Conservation (phyloP, 352 stramenopile species). For the Globisporangium radiosum region DNA sequence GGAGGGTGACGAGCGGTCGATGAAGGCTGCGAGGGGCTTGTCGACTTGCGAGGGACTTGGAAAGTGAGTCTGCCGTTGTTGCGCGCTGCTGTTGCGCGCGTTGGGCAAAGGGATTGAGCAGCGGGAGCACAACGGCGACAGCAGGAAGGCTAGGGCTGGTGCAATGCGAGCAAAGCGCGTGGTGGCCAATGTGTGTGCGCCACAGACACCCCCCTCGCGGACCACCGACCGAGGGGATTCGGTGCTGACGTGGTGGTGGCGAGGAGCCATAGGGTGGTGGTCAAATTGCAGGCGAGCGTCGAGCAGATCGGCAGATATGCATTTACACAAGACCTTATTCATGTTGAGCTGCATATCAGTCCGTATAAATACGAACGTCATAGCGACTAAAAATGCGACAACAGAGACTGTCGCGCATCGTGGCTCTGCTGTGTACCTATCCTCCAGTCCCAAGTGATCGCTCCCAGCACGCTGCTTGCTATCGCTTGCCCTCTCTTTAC, state of each 20-base stretch:
- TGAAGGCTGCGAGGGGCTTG: background rate
- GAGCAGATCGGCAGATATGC: background rate
- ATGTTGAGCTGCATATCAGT: too few relatives aligned
- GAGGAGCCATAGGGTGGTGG: constrained; percentile 9
- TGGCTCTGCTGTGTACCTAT: too few relatives aligned
- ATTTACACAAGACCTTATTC: background rate
- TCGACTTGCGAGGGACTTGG: constrained; percentile 8
- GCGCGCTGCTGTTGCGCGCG: background rate
- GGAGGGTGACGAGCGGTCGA: background rate
- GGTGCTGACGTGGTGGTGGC: constrained; percentile 14
- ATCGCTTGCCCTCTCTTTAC: too few relatives aligned
- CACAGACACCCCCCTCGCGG: background rate
- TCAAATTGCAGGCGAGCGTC: background rate
- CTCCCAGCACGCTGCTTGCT: too few relatives aligned
- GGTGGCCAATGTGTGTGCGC: background rate
- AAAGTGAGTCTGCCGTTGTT: constrained; percentile 7
- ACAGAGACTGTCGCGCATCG: too few relatives aligned
- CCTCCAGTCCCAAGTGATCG: too few relatives aligned
- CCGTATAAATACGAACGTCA: too few relatives aligned
- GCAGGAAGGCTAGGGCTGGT: background rate
- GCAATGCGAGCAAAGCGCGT: background rate
- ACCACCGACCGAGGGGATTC: background rate
- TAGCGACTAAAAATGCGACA: too few relatives aligned
- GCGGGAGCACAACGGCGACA: too few relatives aligned
- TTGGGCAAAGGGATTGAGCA: too few relatives aligned